These are phyloP conservation scores for Discostella pseudostelligera DNA, from an alignment of 108 stramenopile species.

Conservation along the genomic window DNA sequence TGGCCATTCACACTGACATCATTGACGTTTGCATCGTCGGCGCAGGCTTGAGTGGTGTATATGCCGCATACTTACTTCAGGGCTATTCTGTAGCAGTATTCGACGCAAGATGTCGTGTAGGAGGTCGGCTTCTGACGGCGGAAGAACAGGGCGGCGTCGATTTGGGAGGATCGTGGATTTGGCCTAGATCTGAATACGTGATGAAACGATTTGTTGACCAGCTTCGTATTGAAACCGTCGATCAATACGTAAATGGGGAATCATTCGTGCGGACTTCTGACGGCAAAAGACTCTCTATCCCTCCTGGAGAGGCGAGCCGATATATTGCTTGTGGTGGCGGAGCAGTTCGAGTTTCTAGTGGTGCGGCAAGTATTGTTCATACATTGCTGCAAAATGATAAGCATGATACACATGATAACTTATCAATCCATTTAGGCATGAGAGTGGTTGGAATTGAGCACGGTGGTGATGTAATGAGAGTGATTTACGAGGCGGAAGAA, in stretches of 20 bases:
- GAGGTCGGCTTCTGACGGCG: constrained; percentile 28
- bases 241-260: constrained; percentile 12
- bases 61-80: constrained; percentile 1
- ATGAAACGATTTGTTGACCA: constrained; percentile 4
- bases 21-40: constrained; percentile 24
- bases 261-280: constrained; percentile 4
- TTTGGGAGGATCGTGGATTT: constrained; percentile 19
- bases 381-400: constrained; percentile 4
- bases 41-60: constrained; percentile 23
- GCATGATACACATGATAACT: not conserved
- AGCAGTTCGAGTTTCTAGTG: constrained; percentile 9
- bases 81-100: constrained; percentile 5
- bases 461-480: not conserved
- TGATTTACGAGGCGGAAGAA: constrained; percentile 2
- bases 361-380: constrained; percentile 7
- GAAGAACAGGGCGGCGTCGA: constrained; percentile 5
- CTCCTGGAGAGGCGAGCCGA: not conserved
- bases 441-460: constrained; percentile 16
- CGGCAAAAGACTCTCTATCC: constrained; percentile 4
- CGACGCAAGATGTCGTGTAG: constrained; percentile 13
- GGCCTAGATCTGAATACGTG: constrained; percentile 11
- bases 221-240: not conserved
- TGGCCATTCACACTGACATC: not conserved
- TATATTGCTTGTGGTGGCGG: constrained; percentile 23
- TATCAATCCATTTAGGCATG: constrained; percentile 16